These are phyloP conservation scores for Leucosporidium yakuticum DNA, from an alignment of 768 basidiomycete species.

Conservation along the genomic window DNA sequence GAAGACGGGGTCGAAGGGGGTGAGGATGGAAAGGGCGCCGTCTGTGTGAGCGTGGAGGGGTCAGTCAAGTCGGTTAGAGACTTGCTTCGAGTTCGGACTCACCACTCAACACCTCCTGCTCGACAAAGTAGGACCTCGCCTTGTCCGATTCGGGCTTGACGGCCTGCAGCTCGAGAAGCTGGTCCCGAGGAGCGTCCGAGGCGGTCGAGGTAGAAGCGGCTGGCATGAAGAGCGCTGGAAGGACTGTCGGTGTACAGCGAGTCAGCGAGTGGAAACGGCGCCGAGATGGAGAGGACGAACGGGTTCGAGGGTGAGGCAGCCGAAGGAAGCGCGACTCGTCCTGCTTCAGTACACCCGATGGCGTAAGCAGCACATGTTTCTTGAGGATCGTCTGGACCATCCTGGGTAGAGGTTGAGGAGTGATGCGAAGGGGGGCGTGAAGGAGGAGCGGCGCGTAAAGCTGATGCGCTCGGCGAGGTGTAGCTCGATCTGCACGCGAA, in stretches of 20 bases:
- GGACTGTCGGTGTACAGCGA: no score
- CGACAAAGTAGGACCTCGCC: conserved; percentile 24
- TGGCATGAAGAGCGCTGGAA: no score
- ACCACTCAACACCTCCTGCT: conserved; percentile 22
- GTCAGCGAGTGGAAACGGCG: not conserved
- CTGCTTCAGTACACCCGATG: not conserved
- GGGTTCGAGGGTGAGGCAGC: not conserved
- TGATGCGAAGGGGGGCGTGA: no score
- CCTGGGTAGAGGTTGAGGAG: no score
- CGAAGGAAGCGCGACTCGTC: not conserved
- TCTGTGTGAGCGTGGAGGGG: not conserved
- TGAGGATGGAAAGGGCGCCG: conserved; percentile 18
- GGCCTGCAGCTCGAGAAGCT: conserved; percentile 25
- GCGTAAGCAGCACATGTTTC: no score
- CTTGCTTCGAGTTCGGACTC: not conserved
- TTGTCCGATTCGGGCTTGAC: conserved; percentile 23
- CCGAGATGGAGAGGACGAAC: not conserved
- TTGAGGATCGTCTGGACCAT: no score
- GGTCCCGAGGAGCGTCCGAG: not conserved
- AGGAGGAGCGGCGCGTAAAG: no score
- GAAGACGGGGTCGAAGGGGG: conserved; percentile 4
- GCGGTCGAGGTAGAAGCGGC: no score
- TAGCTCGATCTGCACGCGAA: no score
- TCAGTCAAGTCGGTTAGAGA: no score
- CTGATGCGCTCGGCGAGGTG: no score